These are phyloP conservation scores for Eimeria necatrix DNA, from an alignment of 169 alveolate species.

Conservation along the genomic window DNA sequence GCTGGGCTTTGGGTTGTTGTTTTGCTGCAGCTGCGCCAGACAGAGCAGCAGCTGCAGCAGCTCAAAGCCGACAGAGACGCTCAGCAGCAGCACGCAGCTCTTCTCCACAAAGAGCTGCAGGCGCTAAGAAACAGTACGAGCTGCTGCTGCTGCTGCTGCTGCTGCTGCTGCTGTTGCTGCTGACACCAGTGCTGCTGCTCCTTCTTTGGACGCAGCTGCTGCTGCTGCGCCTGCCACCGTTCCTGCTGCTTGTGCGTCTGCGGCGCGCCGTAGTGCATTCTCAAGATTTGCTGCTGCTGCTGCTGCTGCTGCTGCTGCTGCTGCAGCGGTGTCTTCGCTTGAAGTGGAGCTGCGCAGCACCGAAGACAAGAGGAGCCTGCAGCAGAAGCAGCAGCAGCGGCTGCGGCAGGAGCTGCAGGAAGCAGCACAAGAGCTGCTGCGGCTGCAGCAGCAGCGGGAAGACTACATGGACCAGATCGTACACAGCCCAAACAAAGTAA, in stretches of 20 bases:
- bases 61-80: conserved; percentile 15
- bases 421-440: conserved; percentile 39
- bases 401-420: conserved; percentile 50
- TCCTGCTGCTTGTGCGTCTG: neutral
- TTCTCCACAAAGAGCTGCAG: neutral
- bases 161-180: neutral
- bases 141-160: conserved; percentile 17
- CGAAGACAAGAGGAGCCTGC: conserved; percentile 38
- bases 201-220: conserved; percentile 1
- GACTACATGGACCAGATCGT: conserved; percentile 59
- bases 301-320: conserved; percentile 42
- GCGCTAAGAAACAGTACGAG: neutral
- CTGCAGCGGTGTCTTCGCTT: conserved; percentile 10
- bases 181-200: neutral
- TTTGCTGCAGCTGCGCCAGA: conserved; percentile 32
- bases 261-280: neutral
- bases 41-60: conserved; percentile 46
- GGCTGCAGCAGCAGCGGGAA: conserved; percentile 56
- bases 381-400: conserved; percentile 58
- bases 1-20: neutral
- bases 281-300: neutral
- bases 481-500: conserved; percentile 61
- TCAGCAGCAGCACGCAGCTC: conserved; percentile 31
- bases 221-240: conserved; percentile 1
- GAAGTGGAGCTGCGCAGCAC: conserved; percentile 27